These are phyloP conservation scores for Chlorella sp. DNA, from an alignment of 139 green algal genomes.

Conservation along the genomic window DNA sequence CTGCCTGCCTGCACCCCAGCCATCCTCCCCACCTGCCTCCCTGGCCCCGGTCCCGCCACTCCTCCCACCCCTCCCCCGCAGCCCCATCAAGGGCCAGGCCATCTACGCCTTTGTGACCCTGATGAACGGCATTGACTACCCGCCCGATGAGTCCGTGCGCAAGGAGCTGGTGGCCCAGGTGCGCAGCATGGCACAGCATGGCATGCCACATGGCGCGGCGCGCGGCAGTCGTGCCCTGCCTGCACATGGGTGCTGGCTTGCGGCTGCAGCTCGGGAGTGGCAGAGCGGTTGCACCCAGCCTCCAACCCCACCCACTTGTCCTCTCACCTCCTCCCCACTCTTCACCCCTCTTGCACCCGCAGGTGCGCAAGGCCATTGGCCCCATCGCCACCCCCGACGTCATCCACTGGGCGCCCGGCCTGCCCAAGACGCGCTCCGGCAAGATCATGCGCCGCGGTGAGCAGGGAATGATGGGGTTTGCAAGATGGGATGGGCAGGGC, in stretches of 20 bases:
- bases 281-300: too few relatives aligned
- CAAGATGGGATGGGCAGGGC: neutral
- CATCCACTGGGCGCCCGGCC: slow-evolving; percentile 92
- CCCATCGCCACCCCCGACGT: slow-evolving; percentile 94
- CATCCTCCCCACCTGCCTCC: neutral
- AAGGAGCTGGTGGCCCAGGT: slow-evolving; percentile 73
- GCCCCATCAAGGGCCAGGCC: slow-evolving; percentile 82
- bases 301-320: neutral
- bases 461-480: neutral
- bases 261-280: too few relatives aligned
- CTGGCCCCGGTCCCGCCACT: neutral
- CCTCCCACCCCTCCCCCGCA: neutral
- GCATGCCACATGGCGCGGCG: too few relatives aligned
- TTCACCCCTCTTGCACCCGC: neutral
- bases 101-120: slow-evolving; percentile 98
- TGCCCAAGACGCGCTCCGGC: slow-evolving; percentile 93
- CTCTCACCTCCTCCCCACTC: neutral
- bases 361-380: slow-evolving; percentile 70
- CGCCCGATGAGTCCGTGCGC: slow-evolving; percentile 57
- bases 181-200: neutral
- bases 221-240: neutral
- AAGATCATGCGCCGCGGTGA: slow-evolving; percentile 15
- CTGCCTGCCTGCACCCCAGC: slow-evolving; percentile 25
- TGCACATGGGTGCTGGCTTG: neutral
- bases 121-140: slow-evolving; percentile 58